A percentile compares a stretch with the other conserved stretches of the same genome.
Evolutionary conservation across 1,139 yeast species (phyloP).

Genomic region (Suhomyces bolitotheri): DNA sequence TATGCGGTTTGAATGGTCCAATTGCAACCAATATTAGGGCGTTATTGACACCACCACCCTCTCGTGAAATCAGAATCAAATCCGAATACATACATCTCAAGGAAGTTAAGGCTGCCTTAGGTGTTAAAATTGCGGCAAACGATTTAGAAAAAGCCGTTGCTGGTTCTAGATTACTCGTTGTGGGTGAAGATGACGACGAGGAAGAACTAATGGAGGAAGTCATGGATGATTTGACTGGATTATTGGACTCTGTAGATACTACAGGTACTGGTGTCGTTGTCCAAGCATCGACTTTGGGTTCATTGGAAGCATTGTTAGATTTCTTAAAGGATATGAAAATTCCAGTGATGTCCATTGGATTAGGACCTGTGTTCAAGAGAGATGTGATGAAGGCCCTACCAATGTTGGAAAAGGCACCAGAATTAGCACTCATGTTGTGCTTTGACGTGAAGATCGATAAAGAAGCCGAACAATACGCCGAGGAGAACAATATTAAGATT

Average conservation of each 20-base stretch:
- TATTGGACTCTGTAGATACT: constrained; percentile 90
- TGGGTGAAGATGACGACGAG: constrained; percentile 96
- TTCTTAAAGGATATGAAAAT: constrained; percentile 98
- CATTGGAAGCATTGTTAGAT: constrained; percentile 93
- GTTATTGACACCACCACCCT: constrained; percentile 93
- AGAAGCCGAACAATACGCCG: constrained; percentile 97
- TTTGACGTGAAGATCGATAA: constrained; percentile 96
- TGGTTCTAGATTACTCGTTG: constrained; percentile 93
- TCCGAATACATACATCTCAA: constrained; percentile 94
- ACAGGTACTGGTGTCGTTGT: constrained; percentile 97
- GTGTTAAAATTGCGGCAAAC: constrained; percentile 97
- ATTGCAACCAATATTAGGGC: constrained; percentile 98
- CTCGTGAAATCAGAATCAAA: constrained; percentile 93
- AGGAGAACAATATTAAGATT: constrained; percentile 85
- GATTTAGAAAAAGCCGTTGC: constrained; percentile 99
- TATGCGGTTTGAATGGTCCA: constrained; percentile 98
- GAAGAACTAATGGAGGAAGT: constrained; percentile 97
- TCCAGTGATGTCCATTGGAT: constrained; percentile 97
- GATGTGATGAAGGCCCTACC: constrained; percentile 97
- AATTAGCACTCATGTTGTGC: constrained; percentile 94
- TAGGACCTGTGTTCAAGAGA: constrained; percentile 97
- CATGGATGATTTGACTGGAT: constrained; percentile 96
- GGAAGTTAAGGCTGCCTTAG: constrained; percentile 97
- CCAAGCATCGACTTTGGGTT: constrained; percentile 97
- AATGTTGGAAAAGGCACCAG: constrained; percentile 96